Evolutionary conservation across 495 filamentous ascomycete genomes (phyloP), one percentile per base, ranked within the genome.

Genomic region (Aspergillus mulundensis): DNA sequence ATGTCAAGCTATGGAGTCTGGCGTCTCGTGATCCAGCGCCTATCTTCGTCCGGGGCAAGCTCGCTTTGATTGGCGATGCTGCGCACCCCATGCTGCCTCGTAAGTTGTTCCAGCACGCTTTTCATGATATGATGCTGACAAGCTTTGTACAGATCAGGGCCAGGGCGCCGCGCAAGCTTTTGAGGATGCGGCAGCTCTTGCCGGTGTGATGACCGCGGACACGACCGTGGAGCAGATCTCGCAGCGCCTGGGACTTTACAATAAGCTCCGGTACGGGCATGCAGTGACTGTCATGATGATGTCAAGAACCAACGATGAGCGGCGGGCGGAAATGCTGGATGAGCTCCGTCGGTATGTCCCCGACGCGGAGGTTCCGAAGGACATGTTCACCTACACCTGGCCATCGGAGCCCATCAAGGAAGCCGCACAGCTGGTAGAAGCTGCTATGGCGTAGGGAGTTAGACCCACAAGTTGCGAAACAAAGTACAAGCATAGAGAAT

Each of bases 1-100:
- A 81, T 6, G 60, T 81, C 18, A 78, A 79, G 54, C 67, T 72
- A 0, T 82, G 77, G 77, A 72, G 70, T 30, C 62, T 82, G 12
- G 67, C 70, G 7, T 70, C 69, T n/a, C 71, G 77, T 20, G 32
- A 67, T 3, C 71, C 70, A 0, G 61, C 72, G 8, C 49, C 60
- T 6, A 69, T 59, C 0, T 77, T 74, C 66, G 49, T 66, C 20
- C 62, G 66, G 4, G 76, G 73, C 44, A 77, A 72, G 58, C 60
- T 71, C 4, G 52, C 75, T 7, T 38, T 79, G 11, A 71, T 80
- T 24, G 80, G 80, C 0, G 80, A 83, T 55, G 73, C 78, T 11
- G 75, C 70, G 3, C 80, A 81, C 55, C 68, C 70, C 1, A 71
- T 55, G 20, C 65, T 71, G 40, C 64, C 63, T 38, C 65, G 65